Conservation (phyloP, 2,329 filamentous ascomycete species). For the Diaporthe sp. region DNA sequence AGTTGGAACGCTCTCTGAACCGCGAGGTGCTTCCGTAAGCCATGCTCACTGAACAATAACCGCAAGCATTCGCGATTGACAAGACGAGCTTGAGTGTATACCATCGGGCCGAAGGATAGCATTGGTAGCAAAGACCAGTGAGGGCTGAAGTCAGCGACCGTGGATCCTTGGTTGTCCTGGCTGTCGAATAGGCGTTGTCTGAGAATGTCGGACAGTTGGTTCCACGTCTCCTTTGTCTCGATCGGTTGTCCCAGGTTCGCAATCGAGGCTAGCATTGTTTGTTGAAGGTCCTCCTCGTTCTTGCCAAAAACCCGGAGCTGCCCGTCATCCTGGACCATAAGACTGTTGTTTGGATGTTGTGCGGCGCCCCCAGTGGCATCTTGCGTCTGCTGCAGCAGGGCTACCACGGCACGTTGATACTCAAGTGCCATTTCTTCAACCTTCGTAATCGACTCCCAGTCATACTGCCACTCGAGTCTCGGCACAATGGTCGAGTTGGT, state of each 20-base stretch:
- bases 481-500: conserved; percentile 63
- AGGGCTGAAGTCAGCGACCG: conserved; percentile 51
- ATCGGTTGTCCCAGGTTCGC: conserved; percentile 53
- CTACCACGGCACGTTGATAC: conserved; percentile 58
- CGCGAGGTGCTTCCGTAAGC: conserved; percentile 76
- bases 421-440: conserved; percentile 69
- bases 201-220: conserved; percentile 54
- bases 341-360: not conserved
- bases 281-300: conserved; percentile 46
- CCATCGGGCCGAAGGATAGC: conserved; percentile 80
- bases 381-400: conserved; percentile 42
- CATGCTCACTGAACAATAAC: conserved; percentile 80
- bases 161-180: conserved; percentile 21
- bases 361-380: not conserved
- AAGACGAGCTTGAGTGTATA: conserved; percentile 78
- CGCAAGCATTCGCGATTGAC: conserved; percentile 81
- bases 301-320: conserved; percentile 12
- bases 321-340: not conserved
- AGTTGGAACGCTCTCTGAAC: conserved; percentile 85
- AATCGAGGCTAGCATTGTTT: conserved; percentile 62
- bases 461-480: conserved; percentile 73
- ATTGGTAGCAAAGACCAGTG: conserved; percentile 72
- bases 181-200: conserved; percentile 49
- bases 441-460: conserved; percentile 74
- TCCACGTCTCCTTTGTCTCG: conserved; percentile 39